A percentile compares a stretch with the other conserved stretches of the same genome.
phyloP scores from a whole-genome alignment of 805 yeast species.

The Pichia californica region DNA sequence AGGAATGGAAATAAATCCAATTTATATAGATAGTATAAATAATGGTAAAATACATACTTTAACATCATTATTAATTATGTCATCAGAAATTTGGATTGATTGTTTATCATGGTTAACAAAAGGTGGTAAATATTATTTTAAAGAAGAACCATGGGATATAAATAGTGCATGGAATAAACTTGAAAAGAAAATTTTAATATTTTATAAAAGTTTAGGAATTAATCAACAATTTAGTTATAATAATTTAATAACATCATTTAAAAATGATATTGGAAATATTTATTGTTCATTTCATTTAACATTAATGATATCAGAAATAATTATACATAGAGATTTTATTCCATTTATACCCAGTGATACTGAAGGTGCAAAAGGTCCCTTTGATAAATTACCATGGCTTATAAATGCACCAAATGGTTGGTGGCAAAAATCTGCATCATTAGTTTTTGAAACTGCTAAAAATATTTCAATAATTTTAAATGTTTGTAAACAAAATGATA shows the following conservation, averaged over 20 bases:
- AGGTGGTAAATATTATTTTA: conserved; percentile 1
- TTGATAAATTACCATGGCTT: conserved; percentile 1
- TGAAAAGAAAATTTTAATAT: background rate
- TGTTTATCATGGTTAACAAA: conserved; percentile 2
- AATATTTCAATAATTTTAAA: background rate
- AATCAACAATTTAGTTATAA: background rate
- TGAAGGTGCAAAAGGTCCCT: conserved; percentile 1
- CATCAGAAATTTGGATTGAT: conserved; percentile 1
- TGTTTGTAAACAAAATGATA: background rate
- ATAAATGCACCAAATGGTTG: background rate
- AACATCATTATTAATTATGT: background rate
- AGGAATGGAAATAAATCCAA: background rate
- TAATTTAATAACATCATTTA: background rate
- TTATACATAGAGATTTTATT: background rate
- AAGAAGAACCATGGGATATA: conserved; percentile 1
- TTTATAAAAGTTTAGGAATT: background rate
- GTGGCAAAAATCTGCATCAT: conserved; percentile 1
- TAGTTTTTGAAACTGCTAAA: background rate
- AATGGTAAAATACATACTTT: background rate
- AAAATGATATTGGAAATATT: background rate
- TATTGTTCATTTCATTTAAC: conserved; percentile 4
- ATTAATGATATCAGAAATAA: background rate
- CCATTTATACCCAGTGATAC: conserved; percentile 4
- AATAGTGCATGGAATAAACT: conserved; percentile 2
- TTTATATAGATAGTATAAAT: background rate